A percentile compares a stretch with the other conserved stretches of the same genome.
Conservation (phyloP, 2,329 filamentous ascomycete species). For the Trichoderma sp. region DNA sequence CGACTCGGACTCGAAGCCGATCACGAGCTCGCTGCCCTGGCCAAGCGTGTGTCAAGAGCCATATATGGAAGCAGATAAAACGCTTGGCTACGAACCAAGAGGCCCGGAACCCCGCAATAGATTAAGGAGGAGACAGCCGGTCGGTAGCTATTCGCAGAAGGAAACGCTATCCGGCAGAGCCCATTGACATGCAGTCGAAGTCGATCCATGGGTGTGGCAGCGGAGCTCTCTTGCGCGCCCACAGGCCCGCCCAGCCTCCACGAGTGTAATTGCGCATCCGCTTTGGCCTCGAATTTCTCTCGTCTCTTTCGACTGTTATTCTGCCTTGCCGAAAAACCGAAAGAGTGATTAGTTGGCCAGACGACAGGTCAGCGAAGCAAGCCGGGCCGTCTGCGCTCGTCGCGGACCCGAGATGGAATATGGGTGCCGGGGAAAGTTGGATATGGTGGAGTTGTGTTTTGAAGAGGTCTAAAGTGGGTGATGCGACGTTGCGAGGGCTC, state of each 20-base stretch:
- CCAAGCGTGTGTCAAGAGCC: conserved; percentile 25
- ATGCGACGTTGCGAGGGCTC: conserved; percentile 14
- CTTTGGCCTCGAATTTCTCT: neutral
- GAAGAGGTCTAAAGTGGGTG: conserved; percentile 11
- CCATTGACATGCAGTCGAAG: conserved; percentile 19
- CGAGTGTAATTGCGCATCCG: conserved; percentile 23
- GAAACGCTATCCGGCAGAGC: conserved; percentile 18
- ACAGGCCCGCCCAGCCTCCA: conserved; percentile 10
- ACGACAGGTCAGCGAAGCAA: neutral
- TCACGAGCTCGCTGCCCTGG: conserved; percentile 24
- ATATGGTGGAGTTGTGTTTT: conserved; percentile 20
- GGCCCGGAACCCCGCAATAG: conserved; percentile 20
- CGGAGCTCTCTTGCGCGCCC: conserved; percentile 18
- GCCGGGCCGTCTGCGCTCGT: conserved; percentile 6
- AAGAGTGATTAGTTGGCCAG: neutral
- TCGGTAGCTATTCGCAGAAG: conserved; percentile 8
- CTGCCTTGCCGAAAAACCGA: neutral
- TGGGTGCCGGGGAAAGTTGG: neutral
- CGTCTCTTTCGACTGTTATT: neutral
- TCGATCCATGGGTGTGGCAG: conserved; percentile 25
- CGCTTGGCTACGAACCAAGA: conserved; percentile 19
- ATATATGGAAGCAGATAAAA: conserved; percentile 20
- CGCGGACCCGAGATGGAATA: conserved; percentile 13
- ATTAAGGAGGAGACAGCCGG: conserved; percentile 25
- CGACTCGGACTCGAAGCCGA: conserved; percentile 27